Base-by-base conservation (phyloP, 257 asterid species). In the Lycium ferocissimum region DNA sequence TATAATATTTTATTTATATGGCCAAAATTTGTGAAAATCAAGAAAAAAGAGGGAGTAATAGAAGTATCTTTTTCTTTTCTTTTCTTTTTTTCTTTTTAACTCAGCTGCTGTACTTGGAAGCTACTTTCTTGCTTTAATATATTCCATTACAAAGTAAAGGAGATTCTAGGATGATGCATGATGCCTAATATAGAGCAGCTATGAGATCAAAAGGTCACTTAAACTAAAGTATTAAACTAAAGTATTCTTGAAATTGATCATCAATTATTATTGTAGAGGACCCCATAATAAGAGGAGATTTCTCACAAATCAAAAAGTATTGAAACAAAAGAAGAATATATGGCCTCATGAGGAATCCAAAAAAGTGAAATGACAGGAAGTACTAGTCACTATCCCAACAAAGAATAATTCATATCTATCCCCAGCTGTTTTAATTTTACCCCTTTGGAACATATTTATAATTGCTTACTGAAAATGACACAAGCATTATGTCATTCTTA, bases 111-210 rank as follows among this genome's bases (percentile, higher is more conserved):
- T 86, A 89, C 92, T 89, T 91, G 4, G 90, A 83, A 88, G 88
- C 86, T 84, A 80, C 86, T 86, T 90, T 83, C 43, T 87, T 85
- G 91, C 97, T 93, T 94, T 94, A 86, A 87, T 70, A 90, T 92
- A 91, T 95, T 92, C 96, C 93, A 88, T 84, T 73, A 85, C 87
- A 83, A 70, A 87, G 93, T 78, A 92, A 95, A 95, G 96, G 88
- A 91, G 98, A 95, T 92, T 95, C 98, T 90, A 83, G 96, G 94
- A 94, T 93, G 97, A 95, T 92, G 97, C 94, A 78, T 53, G 80
- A 72, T 72, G 80, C 79, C 79, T 9, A 72, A 45, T 72, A 72
- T 86, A 73, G 89, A 83, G 89, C 59, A 70, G 88, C 83, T 53
- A 88, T 87, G 91, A 90, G 82, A 89, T 92, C 92, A 85, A 92